phyloP scores from a whole-genome alignment of 352 stramenopile species.

The Phytopythium montanum region DNA sequence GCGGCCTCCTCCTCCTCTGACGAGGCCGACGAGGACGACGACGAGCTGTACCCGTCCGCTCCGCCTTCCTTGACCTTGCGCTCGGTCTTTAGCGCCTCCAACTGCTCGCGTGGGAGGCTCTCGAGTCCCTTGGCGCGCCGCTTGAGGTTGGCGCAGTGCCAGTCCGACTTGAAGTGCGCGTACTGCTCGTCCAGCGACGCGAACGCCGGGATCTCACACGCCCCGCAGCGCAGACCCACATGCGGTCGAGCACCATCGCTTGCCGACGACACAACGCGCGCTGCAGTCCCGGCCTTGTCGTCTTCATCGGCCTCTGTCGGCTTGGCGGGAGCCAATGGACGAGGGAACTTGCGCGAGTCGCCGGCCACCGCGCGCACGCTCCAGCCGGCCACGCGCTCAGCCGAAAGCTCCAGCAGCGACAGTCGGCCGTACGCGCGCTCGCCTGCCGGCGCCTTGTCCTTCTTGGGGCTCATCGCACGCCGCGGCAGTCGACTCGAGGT shows the following conservation, averaged over 20 bases:
- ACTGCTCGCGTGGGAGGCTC: slow-evolving; percentile 39
- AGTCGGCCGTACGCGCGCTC: slow-evolving; percentile 62
- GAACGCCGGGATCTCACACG: slow-evolving; percentile 70
- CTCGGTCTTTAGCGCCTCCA: slow-evolving; percentile 16
- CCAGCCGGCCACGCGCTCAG: slow-evolving; percentile 43
- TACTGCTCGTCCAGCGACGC: slow-evolving; percentile 77
- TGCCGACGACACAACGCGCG: slow-evolving; percentile 28
- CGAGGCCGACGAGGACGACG: slow-evolving; percentile 33
- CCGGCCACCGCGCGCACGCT: slow-evolving; percentile 57
- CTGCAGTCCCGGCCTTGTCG: slow-evolving; percentile 11
- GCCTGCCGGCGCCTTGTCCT: slow-evolving; percentile 11
- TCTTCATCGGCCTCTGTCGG: slow-evolving; percentile 3
- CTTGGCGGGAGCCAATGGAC: slow-evolving; percentile 1
- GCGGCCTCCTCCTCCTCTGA: slow-evolving; percentile 49
- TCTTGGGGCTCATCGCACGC: background rate
- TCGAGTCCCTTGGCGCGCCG: slow-evolving; percentile 51
- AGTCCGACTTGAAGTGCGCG: slow-evolving; percentile 81
- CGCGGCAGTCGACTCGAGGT: background rate
- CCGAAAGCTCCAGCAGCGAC: slow-evolving; percentile 52
- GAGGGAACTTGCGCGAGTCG: slow-evolving; percentile 42
- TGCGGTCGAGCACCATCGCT: slow-evolving; percentile 33
- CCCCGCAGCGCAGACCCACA: slow-evolving; percentile 61
- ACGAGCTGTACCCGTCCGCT: slow-evolving; percentile 16
- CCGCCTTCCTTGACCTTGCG: slow-evolving; percentile 1
- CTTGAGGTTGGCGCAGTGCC: slow-evolving; percentile 82